Percentiles rank a stretch among this genome's conserved stretches.
phyloP scores from a whole-genome alignment of 352 stramenopile species.

The Phytophthora pseudosyringae region DNA sequence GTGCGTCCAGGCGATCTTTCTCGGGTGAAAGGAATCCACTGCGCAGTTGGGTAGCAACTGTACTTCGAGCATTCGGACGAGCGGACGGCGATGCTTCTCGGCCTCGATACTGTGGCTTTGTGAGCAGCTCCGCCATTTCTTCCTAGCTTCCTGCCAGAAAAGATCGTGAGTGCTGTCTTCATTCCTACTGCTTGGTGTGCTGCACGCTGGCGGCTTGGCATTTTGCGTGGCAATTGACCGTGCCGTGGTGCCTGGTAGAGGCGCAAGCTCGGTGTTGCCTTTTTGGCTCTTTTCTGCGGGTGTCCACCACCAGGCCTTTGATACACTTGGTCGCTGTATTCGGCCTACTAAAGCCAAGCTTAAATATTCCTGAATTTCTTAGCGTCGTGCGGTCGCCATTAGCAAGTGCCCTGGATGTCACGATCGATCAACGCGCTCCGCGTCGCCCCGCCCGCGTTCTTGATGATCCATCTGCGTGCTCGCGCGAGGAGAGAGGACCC shows the following conservation, averaged over 20 bases:
- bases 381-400: conserved; percentile 18
- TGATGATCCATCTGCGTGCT: conserved; percentile 7
- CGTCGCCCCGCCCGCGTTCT: conserved; percentile 16
- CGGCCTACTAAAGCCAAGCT: not conserved
- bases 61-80: conserved; percentile 6
- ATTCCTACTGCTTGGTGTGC: not conserved
- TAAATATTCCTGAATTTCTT: conserved; percentile 1
- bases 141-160: conserved; percentile 36
- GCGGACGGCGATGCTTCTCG: conserved; percentile 8
- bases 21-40: conserved; percentile 60
- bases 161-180: conserved; percentile 11
- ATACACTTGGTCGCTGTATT: conserved; percentile 8
- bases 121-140: conserved; percentile 37
- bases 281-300: conserved; percentile 25
- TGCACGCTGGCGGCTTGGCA: too few species aligned
- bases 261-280: conserved; percentile 9
- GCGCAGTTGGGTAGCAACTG: conserved; percentile 17
- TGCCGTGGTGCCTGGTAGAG: conserved; percentile 5
- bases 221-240: too few species aligned
- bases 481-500: conserved; percentile 7
- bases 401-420: conserved; percentile 5
- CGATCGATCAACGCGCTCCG: conserved; percentile 1
- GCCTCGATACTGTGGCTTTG: conserved; percentile 25
- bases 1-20: conserved; percentile 52
- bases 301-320: conserved; percentile 7